Evolutionary conservation across 805 yeast species (phyloP).

Genomic region (Allodekkera sacchari): DNA sequence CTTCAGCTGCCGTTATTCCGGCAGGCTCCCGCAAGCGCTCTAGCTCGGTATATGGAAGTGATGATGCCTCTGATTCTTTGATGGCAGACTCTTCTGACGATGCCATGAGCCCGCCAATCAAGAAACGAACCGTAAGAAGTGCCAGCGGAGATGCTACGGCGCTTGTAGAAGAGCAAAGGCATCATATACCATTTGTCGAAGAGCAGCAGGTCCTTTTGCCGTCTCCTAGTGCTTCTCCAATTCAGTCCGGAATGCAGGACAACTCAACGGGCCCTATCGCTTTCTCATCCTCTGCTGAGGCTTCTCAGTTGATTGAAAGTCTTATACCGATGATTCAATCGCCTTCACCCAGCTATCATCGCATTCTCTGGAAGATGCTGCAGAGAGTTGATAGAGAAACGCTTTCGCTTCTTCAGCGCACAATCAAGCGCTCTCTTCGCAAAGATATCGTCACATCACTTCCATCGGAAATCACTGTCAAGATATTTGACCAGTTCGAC

Average conservation of each 20-base stretch:
- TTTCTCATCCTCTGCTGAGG: too few relatives aligned
- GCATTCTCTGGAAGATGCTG: constrained; percentile 44
- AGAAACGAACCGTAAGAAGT: constrained; percentile 2
- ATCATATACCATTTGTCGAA: constrained; percentile 12
- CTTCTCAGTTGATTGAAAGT: neutral
- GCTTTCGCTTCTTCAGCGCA: constrained; percentile 48
- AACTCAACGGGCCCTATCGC: too few relatives aligned
- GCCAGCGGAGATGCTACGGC: neutral
- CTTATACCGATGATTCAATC: neutral
- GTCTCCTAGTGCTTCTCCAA: constrained; percentile 60
- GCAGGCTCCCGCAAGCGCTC: too few relatives aligned
- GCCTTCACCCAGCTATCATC: constrained; percentile 1
- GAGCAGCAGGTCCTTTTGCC: constrained; percentile 49
- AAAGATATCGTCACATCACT: constrained; percentile 65
- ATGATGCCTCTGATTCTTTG: too few relatives aligned
- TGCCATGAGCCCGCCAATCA: constrained; percentile 3
- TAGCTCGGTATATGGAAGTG: too few relatives aligned
- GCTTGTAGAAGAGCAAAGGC: too few relatives aligned
- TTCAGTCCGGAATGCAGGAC: constrained; percentile 22
- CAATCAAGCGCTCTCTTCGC: constrained; percentile 47
- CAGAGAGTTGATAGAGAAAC: constrained; percentile 52
- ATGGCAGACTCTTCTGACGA: too few relatives aligned
- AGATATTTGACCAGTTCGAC: constrained; percentile 59
- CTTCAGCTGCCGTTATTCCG: too few relatives aligned
- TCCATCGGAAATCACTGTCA: constrained; percentile 67